Conservation (phyloP, 805 yeast species). For the Schizosaccharomyces osmophilus region DNA sequence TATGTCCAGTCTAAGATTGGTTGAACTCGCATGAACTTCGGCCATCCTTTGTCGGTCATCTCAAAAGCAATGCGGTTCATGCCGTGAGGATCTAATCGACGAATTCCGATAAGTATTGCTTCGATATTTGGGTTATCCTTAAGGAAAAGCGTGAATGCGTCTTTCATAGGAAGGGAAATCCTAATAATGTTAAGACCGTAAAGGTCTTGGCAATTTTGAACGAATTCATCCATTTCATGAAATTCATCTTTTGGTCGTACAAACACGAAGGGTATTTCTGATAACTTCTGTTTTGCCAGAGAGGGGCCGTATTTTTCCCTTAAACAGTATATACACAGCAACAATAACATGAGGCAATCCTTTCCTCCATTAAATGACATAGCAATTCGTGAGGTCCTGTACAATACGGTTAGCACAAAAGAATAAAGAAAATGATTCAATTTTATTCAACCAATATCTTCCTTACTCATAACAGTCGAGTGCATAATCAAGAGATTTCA, state of each 20-base stretch:
- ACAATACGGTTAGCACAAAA: slow-evolving; percentile 3
- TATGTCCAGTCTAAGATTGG: slow-evolving; percentile 80
- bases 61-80: slow-evolving; percentile 32
- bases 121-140: slow-evolving; percentile 26
- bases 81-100: slow-evolving; percentile 75
- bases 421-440: neutral
- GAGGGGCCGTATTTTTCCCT: slow-evolving; percentile 9
- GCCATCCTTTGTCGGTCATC: slow-evolving; percentile 78
- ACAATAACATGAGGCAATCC: slow-evolving; percentile 76
- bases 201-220: slow-evolving; percentile 24
- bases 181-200: slow-evolving; percentile 30
- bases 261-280: slow-evolving; percentile 5
- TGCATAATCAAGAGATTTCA: neutral
- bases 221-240: slow-evolving; percentile 42
- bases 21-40: slow-evolving; percentile 55
- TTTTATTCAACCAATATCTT: neutral
- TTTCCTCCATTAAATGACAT: slow-evolving; percentile 90
- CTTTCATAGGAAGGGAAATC: slow-evolving; percentile 24
- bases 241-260: slow-evolving; percentile 56
- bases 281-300: slow-evolving; percentile 7
- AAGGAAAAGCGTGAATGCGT: slow-evolving; percentile 46
- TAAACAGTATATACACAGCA: slow-evolving; percentile 40
- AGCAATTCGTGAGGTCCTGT: slow-evolving; percentile 28
- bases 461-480: neutral
- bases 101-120: slow-evolving; percentile 67